Conservation (phyloP, 805 yeast species). For the Candida pseudoglaebosa region DNA sequence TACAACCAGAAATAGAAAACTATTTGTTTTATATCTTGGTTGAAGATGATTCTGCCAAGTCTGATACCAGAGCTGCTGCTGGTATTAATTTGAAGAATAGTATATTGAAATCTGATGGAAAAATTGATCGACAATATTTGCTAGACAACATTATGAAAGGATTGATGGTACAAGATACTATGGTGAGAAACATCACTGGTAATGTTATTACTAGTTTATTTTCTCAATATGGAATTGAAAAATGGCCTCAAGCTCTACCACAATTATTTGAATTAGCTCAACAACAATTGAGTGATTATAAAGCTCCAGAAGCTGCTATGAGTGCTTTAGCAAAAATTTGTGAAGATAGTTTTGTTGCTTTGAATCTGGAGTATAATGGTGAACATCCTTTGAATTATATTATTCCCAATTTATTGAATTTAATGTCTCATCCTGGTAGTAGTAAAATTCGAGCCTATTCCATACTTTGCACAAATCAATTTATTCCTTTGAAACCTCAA, state of each 20-base stretch:
- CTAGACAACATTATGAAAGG: constrained; percentile 49
- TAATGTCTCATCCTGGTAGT: constrained; percentile 35
- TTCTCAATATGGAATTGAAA: constrained; percentile 57
- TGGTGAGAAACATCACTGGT: constrained; percentile 85
- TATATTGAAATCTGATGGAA: constrained; percentile 40
- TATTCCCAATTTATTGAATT: constrained; percentile 59
- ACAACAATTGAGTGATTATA: constrained; percentile 8
- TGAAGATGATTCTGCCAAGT: constrained; percentile 41
- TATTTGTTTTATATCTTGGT: constrained; percentile 72
- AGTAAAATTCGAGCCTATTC: constrained; percentile 57
- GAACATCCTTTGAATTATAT: constrained; percentile 65
- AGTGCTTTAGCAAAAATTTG: constrained; percentile 82
- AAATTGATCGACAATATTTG: constrained; percentile 28
- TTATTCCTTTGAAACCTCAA: constrained; percentile 67
- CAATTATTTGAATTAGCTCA: constrained; percentile 61
- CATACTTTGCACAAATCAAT: constrained; percentile 71
- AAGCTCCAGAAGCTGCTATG: constrained; percentile 68
- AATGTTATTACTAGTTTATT: constrained; percentile 83
- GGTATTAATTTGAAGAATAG: constrained; percentile 82
- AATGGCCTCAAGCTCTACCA: constrained; percentile 75
- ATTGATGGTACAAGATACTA: constrained; percentile 47
- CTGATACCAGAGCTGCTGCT: constrained; percentile 77
- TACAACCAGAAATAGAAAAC: constrained; percentile 74
- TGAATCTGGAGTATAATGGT: constrained; percentile 64
- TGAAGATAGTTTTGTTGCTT: constrained; percentile 71